Evolutionary conservation across 768 basidiomycete genomes (phyloP), one percentile per base, ranked within the genome.

Genomic region (Termitomyces sp.): DNA sequence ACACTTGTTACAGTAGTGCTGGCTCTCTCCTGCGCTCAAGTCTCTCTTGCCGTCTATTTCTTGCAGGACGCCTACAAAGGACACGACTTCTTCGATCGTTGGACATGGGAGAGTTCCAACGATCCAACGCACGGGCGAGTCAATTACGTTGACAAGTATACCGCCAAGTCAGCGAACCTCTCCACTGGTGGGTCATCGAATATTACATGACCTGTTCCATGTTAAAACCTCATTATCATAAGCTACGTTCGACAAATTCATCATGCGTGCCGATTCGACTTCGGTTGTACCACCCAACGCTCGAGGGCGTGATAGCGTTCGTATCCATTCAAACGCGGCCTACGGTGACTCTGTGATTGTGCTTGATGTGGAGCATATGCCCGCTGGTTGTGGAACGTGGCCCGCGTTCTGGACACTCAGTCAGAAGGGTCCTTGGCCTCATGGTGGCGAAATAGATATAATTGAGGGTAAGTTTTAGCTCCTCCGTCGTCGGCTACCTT

Each of bases 91-190:
- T 72, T 80, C 57, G 51, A 73, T 20, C 58, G 57, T 6, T 88
- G 79, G 74, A 68, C 64, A 1, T 87, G 80, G 79, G 75, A 82
- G 61, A 79, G 77, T 8, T 53, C 67, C 27, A 64, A 78, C 56
- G 86, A 88, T 65, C 85, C 84, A n/a, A 88, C 86, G 0, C 81
- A 86, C 59, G 86, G 86, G n/a, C 72, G 81, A 51, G 83, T 85
- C 57, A 81, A 86, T 68, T 87, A 84, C 59, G 75, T 86, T 34
- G 74, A 79, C 59, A 61, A 74, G 62, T 50, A 59, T 16, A 76
- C 78, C 2, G 81, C 85, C 0, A 50, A 72, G n/a, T 20, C 49
- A 0, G 65, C 67, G 1, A 81, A 81, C 55, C 72, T 86, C 33
- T 72, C 84, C 9, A 79, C 67, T 56, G 81, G 84, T 82, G 45